A percentile compares a stretch with the other conserved stretches of the same genome.
These are phyloP conservation scores for Galeopsis tetrahit DNA, from an alignment of 257 asterid genomes.

Conservation along the genomic window DNA sequence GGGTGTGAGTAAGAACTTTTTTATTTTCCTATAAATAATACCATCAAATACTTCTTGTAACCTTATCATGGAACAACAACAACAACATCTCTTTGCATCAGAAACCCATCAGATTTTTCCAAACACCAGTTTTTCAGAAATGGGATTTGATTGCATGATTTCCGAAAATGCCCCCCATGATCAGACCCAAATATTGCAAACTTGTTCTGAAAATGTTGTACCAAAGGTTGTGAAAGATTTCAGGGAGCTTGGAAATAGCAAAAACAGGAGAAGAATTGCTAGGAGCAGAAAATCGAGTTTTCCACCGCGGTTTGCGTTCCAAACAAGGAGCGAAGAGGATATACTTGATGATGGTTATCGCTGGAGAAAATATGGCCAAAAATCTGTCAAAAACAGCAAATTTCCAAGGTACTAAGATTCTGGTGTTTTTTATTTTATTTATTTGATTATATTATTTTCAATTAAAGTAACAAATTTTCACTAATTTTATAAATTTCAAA, in stretches of 20 bases:
- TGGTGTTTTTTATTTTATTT: not conserved
- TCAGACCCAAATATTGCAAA: conserved; percentile 8
- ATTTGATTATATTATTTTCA: not conserved
- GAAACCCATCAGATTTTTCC: conserved; percentile 8
- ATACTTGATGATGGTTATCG: conserved; percentile 61
- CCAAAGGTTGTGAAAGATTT: conserved; percentile 19
- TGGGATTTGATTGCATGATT: conserved; percentile 9
- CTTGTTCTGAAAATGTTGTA: not conserved
- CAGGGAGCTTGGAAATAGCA: not conserved
- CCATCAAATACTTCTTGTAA: conserved; percentile 8
- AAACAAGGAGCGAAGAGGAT: conserved; percentile 57
- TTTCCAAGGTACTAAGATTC: conserved; percentile 42
- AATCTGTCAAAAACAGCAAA: conserved; percentile 52
- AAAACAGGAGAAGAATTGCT: conserved; percentile 12
- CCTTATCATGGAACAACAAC: conserved; percentile 39
- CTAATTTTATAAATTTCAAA: not conserved
- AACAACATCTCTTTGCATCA: conserved; percentile 8
- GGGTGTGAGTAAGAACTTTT: not conserved
- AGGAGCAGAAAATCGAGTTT: conserved; percentile 28
- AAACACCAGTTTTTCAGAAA: conserved; percentile 12
- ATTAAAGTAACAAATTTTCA: not conserved
- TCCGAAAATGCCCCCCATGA: not conserved
- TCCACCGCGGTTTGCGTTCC: conserved; percentile 45
- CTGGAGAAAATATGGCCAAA: conserved; percentile 64
- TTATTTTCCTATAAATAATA: not conserved